phyloP scores from a whole-genome alignment of 2,329 filamentous ascomycete genomes.

The Pyrenophora teres region DNA sequence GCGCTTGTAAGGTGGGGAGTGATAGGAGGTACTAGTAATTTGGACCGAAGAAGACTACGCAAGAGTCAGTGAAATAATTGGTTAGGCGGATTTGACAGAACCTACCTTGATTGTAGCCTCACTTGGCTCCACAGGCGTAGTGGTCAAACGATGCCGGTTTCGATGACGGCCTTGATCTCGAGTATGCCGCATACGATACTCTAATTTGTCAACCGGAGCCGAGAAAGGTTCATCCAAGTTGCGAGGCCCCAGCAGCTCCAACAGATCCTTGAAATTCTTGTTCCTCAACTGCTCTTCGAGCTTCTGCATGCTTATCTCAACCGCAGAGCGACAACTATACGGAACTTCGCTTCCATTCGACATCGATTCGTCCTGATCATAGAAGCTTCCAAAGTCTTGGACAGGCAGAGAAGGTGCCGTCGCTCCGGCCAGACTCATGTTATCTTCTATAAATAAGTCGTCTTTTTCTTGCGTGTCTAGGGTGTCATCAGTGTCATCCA shows the following conservation, averaged over 20 bases:
- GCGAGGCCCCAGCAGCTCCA: too few species aligned
- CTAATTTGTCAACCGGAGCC: too few species aligned
- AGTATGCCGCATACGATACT: too few species aligned
- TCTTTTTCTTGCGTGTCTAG: neutral
- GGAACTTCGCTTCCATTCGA: neutral
- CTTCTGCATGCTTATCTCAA: neutral
- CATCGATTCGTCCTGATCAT: neutral
- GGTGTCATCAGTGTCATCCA: conserved; percentile 11
- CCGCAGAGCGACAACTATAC: neutral
- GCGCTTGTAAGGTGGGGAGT: neutral
- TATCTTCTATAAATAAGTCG: conserved; percentile 11
- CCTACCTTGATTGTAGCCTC: too few species aligned
- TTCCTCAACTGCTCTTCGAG: neutral
- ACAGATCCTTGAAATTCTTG: too few species aligned
- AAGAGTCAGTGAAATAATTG: neutral
- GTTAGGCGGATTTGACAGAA: too few species aligned
- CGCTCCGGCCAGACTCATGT: conserved; percentile 10
- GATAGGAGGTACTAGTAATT: neutral
- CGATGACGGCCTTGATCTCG: too few species aligned
- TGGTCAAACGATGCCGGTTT: too few species aligned
- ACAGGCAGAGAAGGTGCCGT: neutral
- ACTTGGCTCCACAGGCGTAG: too few species aligned
- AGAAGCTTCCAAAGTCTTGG: conserved; percentile 3
- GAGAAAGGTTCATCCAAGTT: too few species aligned
- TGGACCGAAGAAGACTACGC: neutral